These are phyloP conservation scores for Exophiala sideris DNA, from an alignment of 2,329 filamentous ascomycete species.

Conservation along the genomic window DNA sequence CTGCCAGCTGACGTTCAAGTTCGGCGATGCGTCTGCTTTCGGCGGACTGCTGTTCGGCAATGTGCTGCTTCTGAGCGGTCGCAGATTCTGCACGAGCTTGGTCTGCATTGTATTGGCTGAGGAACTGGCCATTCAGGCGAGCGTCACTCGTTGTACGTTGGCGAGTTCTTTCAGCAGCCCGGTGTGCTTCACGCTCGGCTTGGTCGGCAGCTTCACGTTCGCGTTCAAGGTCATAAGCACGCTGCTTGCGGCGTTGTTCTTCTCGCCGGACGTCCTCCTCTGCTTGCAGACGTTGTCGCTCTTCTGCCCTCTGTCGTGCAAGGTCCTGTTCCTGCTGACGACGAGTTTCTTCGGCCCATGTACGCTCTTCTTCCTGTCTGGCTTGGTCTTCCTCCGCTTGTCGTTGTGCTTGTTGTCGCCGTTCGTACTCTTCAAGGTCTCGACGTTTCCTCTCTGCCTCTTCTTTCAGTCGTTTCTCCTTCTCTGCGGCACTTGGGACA, in stretches of 20 bases:
- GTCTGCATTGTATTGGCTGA: slow-evolving; percentile 81
- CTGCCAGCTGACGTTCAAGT: slow-evolving; percentile 69
- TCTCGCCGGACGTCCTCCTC: slow-evolving; percentile 47
- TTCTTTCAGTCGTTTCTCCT: slow-evolving; percentile 66
- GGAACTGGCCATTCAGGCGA: slow-evolving; percentile 74
- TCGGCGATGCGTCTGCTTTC: slow-evolving; percentile 72
- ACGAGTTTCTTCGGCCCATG: slow-evolving; percentile 47
- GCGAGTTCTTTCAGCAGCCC: slow-evolving; percentile 64
- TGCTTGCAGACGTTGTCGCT: slow-evolving; percentile 51
- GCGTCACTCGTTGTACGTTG: slow-evolving; percentile 61
- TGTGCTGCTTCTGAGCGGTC: slow-evolving; percentile 37
- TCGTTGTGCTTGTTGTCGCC: slow-evolving; percentile 46
- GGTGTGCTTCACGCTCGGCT: slow-evolving; percentile 63
- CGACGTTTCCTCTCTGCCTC: slow-evolving; percentile 55
- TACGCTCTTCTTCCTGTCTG: slow-evolving; percentile 44
- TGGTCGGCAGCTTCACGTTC: slow-evolving; percentile 64
- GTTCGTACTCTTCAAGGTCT: slow-evolving; percentile 53
- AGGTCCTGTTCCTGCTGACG: slow-evolving; percentile 40
- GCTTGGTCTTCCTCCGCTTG: slow-evolving; percentile 50
- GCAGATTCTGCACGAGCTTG: slow-evolving; percentile 45
- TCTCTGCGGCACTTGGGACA: slow-evolving; percentile 79
- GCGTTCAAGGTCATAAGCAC: slow-evolving; percentile 67
- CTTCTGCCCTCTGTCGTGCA: slow-evolving; percentile 46
- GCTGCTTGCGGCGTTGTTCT: slow-evolving; percentile 46
- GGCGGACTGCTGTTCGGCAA: slow-evolving; percentile 29